A percentile compares a stretch with the other conserved stretches of the same genome.
These are phyloP conservation scores for Gracilaria caudata DNA, from an alignment of 23 red algal species.

Conservation along the genomic window DNA sequence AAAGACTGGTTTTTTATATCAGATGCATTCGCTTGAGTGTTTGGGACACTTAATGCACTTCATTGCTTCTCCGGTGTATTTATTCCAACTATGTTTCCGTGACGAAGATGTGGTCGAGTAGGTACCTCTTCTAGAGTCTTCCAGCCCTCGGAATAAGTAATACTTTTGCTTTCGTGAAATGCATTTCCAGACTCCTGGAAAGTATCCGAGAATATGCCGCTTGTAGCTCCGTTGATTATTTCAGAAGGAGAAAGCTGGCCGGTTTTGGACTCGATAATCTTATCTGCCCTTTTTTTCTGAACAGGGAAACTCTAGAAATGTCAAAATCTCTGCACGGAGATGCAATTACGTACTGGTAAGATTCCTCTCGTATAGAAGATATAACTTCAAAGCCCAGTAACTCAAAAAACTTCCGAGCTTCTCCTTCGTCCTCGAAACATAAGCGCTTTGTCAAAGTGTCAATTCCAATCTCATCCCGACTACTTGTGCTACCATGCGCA, in stretches of 20 bases:
- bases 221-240: background rate
- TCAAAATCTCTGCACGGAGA: constrained; percentile 8
- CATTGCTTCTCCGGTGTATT: background rate
- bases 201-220: background rate
- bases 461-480: constrained; percentile 26
- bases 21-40: background rate
- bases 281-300: constrained; percentile 8
- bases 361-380: background rate
- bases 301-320: background rate
- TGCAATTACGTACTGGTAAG: background rate
- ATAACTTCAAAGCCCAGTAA: background rate
- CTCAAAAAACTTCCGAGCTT: constrained; percentile 12
- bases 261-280: constrained; percentile 8
- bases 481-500: constrained; percentile 10
- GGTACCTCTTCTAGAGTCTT: background rate
- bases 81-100: background rate
- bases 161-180: background rate
- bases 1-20: background rate
- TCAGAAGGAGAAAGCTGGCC: background rate
- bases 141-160: background rate
- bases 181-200: background rate
- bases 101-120: background rate
- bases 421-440: constrained; percentile 32
- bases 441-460: constrained; percentile 3
- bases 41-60: background rate